These are phyloP conservation scores for Acanthamoeba lenticulata DNA, from an alignment of 208 protist genomes.

Conservation along the genomic window DNA sequence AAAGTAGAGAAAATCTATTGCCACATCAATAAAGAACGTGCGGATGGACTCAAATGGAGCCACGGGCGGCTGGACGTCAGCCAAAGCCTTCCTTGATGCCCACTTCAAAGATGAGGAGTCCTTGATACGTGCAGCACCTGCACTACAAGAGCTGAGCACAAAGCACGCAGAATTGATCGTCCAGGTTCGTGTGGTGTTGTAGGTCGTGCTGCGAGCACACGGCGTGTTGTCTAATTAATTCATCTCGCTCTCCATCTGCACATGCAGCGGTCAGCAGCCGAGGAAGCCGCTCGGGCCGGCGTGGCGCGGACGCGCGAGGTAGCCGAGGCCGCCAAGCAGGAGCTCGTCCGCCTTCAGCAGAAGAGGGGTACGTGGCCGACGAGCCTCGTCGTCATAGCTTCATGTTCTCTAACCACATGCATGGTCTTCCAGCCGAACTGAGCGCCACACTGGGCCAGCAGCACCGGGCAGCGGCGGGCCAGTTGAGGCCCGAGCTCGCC, in stretches of 20 bases:
- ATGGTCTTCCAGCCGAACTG: not conserved
- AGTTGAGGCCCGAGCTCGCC: not conserved
- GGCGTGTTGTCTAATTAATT: no score
- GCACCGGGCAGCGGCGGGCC: not conserved
- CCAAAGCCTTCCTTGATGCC: not conserved
- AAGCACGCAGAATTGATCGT: not conserved
- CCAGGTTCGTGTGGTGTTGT: not conserved
- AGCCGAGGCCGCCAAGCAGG: not conserved
- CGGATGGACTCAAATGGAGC: not conserved
- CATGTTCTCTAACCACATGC: not conserved
- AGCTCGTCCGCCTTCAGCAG: not conserved
- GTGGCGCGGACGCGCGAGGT: not conserved
- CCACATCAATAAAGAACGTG: not conserved
- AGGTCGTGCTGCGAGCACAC: not conserved
- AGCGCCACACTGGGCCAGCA: not conserved
- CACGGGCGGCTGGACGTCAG: not conserved
- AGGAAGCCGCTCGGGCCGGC: not conserved
- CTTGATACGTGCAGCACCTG: not conserved
- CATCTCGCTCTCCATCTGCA: not conserved
- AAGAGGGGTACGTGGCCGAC: not conserved
- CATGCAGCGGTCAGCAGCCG: not conserved
- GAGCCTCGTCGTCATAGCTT: no score
- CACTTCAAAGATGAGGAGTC: not conserved
- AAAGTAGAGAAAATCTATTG: not conserved
- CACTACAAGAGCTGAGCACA: not conserved